A percentile compares a stretch with the other conserved stretches of the same genome.
These are phyloP conservation scores for Pseudevernia furfuracea DNA, from an alignment of 495 filamentous ascomycete species.

Conservation along the genomic window DNA sequence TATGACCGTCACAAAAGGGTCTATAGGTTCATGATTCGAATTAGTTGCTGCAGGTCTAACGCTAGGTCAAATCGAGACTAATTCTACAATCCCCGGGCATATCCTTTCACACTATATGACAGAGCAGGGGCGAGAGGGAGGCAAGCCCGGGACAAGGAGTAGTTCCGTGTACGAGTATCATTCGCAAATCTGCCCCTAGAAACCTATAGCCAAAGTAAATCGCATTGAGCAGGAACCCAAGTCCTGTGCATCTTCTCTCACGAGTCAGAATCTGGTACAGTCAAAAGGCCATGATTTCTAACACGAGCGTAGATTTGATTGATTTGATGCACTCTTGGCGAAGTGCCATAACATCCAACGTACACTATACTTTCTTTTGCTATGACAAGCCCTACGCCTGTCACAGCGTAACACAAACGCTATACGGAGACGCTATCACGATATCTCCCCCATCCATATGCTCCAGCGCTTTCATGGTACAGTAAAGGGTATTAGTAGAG, in stretches of 20 bases:
- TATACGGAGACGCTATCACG: neutral
- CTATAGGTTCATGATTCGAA: too few relatives aligned
- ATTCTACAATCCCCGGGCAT: too few relatives aligned
- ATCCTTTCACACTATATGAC: too few relatives aligned
- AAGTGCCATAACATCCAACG: neutral
- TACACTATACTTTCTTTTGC: neutral
- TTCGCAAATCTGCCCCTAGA: too few relatives aligned
- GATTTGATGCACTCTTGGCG: neutral
- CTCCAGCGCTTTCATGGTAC: constrained; percentile 3
- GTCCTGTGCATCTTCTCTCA: neutral
- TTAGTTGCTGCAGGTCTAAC: too few relatives aligned
- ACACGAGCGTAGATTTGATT: neutral
- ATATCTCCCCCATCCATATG: neutral
- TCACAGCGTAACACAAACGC: neutral
- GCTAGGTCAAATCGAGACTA: too few relatives aligned
- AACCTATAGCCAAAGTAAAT: too few relatives aligned
- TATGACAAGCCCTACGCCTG: neutral
- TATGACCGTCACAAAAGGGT: too few relatives aligned
- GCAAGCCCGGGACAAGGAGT: too few relatives aligned
- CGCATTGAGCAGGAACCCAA: neutral
- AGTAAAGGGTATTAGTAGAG: constrained; percentile 5
- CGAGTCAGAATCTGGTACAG: neutral
- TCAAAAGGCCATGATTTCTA: neutral
- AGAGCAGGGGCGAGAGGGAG: too few relatives aligned
- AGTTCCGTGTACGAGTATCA: too few relatives aligned